Percentiles rank a stretch among this genome's conserved stretches.
These are phyloP conservation scores for Populus alba DNA, from an alignment of 345 rosid species.

Conservation along the genomic window DNA sequence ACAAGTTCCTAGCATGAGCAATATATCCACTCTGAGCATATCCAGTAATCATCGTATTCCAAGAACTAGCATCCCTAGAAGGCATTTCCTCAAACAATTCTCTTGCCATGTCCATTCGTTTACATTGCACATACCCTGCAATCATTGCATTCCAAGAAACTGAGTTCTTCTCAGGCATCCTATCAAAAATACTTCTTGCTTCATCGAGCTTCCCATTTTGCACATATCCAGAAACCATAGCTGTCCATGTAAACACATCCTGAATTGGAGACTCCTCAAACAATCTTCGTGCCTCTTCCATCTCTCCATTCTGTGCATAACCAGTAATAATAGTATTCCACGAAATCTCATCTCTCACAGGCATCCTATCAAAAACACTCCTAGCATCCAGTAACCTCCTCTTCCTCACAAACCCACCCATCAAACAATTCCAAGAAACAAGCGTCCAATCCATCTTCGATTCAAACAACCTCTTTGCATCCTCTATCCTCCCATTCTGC, in stretches of 20 bases:
- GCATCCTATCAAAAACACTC: slow-evolving; percentile 45
- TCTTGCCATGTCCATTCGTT: slow-evolving; percentile 53
- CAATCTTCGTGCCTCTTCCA: slow-evolving; percentile 49
- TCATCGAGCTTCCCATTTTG: slow-evolving; percentile 55
- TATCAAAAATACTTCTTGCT: slow-evolving; percentile 49
- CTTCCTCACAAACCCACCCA: slow-evolving; percentile 60
- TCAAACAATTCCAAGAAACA: slow-evolving; percentile 69
- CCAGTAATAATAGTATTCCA: slow-evolving; percentile 64
- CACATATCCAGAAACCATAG: slow-evolving; percentile 59
- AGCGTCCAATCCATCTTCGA: slow-evolving; percentile 47
- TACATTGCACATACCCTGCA: slow-evolving; percentile 60
- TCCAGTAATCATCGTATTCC: slow-evolving; percentile 75
- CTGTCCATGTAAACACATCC: slow-evolving; percentile 75
- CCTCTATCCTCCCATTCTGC: slow-evolving; percentile 57
- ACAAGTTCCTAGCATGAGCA: slow-evolving; percentile 41
- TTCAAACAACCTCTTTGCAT: slow-evolving; percentile 47
- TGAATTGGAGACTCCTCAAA: slow-evolving; percentile 48
- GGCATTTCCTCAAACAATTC: slow-evolving; percentile 62
- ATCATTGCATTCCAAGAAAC: slow-evolving; percentile 75
- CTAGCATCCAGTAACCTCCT: slow-evolving; percentile 46
- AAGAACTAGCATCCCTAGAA: slow-evolving; percentile 44
- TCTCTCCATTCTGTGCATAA: slow-evolving; percentile 52
- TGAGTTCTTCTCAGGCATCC: slow-evolving; percentile 55
- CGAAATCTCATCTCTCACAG: slow-evolving; percentile 49
- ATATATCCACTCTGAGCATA: slow-evolving; percentile 52